Percentiles rank a stretch among this genome's conserved stretches.
Conservation (phyloP, 805 yeast species). For the Groenewaldozyma tartarivorans region DNA sequence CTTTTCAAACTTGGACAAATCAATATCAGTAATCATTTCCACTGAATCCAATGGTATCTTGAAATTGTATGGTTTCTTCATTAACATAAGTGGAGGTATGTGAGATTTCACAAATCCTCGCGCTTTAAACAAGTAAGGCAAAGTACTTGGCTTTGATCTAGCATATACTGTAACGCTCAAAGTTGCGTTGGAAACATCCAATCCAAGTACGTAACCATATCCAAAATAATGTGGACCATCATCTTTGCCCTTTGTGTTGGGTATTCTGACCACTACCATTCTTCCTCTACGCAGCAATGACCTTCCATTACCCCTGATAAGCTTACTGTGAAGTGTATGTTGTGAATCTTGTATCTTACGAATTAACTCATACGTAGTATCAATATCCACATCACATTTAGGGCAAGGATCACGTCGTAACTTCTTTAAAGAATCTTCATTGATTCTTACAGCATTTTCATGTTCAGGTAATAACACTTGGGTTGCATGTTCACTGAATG, state of each 20-base stretch:
- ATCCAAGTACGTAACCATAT: background rate
- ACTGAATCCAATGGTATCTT: background rate
- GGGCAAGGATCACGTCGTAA: conserved; percentile 29
- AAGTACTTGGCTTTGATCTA: background rate
- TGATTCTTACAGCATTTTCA: conserved; percentile 49
- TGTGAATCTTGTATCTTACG: background rate
- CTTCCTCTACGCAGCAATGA: background rate
- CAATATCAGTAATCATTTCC: background rate
- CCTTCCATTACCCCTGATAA: background rate
- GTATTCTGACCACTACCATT: conserved; percentile 42
- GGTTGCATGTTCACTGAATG: conserved; percentile 84
- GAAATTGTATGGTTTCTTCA: no score
- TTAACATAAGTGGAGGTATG: background rate
- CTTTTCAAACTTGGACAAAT: background rate
- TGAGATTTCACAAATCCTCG: background rate
- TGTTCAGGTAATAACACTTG: conserved; percentile 84
- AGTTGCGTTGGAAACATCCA: background rate
- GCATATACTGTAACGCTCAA: background rate
- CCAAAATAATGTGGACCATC: background rate
- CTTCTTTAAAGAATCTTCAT: conserved; percentile 38
- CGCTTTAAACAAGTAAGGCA: background rate
- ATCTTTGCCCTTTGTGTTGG: conserved; percentile 15
- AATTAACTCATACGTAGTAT: conserved; percentile 32
- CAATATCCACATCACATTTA: conserved; percentile 35
- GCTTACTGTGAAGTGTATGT: background rate